A percentile compares a stretch with the other conserved stretches of the same genome.
Evolutionary conservation across 2,329 filamentous ascomycete species (phyloP).

Genomic region (Sclerotinia sclerotiorum): DNA sequence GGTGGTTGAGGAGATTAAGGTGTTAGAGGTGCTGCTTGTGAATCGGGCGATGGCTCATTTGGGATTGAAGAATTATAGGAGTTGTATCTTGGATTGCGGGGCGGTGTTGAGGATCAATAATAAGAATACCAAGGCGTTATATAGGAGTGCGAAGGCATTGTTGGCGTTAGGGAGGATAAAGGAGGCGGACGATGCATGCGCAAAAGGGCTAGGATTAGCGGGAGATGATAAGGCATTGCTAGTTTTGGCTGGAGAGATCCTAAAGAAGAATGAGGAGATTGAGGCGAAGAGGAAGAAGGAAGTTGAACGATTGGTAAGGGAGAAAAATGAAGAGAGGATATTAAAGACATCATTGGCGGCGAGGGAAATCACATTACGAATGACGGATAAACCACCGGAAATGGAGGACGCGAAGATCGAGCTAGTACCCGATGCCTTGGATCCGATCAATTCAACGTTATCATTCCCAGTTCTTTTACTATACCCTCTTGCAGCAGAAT

Average conservation of each 20-base stretch:
- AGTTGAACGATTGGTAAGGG: constrained; percentile 53
- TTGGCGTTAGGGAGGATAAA: constrained; percentile 73
- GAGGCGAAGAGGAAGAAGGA: constrained; percentile 57
- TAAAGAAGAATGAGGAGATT: constrained; percentile 55
- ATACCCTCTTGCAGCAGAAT: constrained; percentile 79
- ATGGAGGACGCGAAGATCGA: constrained; percentile 78
- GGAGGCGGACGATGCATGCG: constrained; percentile 79
- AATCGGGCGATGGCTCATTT: constrained; percentile 92
- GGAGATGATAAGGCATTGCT: constrained; percentile 65
- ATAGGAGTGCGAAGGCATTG: constrained; percentile 77
- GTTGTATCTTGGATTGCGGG: constrained; percentile 81
- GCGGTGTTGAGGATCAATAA: constrained; percentile 76
- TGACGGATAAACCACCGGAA: constrained; percentile 72
- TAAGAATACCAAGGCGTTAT: constrained; percentile 84
- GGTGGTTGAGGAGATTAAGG: constrained; percentile 51
- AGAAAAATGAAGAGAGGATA: constrained; percentile 57
- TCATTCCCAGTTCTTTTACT: constrained; percentile 78
- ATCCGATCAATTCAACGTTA: constrained; percentile 65
- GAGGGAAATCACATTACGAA: constrained; percentile 66
- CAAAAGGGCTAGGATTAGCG: constrained; percentile 72
- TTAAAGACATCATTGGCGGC: constrained; percentile 66
- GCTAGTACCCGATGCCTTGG: constrained; percentile 70
- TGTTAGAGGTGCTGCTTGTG: constrained; percentile 75
- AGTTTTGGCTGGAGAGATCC: constrained; percentile 61
- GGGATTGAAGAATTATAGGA: constrained; percentile 83